Conservation (phyloP, 1,284 basidiomycete species). For the Sanghuangporus sanghuang region DNA sequence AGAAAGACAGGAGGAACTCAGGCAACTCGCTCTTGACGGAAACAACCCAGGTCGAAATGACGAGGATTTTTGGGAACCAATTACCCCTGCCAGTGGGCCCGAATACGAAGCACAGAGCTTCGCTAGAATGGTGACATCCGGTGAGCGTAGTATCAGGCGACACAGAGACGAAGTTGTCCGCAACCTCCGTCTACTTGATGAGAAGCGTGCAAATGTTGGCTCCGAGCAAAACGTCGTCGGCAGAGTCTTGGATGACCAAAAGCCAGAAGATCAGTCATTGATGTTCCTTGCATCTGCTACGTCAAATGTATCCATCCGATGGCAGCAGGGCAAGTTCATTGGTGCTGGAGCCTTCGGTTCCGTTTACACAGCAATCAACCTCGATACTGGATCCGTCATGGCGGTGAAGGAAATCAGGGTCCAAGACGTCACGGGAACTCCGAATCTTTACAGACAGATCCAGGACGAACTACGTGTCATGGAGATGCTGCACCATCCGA, state of each 20-base stretch:
- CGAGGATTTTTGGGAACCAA: conserved; percentile 36
- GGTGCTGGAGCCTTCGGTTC: conserved; percentile 96
- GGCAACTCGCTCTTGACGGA: conserved; percentile 51
- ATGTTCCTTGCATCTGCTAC: conserved; percentile 90
- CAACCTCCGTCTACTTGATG: conserved; percentile 62
- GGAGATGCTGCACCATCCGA: conserved; percentile 98
- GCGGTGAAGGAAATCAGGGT: conserved; percentile 99
- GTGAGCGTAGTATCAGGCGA: conserved; percentile 59
- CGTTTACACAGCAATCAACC: conserved; percentile 97
- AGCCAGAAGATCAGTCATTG: conserved; percentile 85
- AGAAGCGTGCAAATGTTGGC: conserved; percentile 52
- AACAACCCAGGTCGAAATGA: conserved; percentile 43
- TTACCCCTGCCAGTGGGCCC: conserved; percentile 31
- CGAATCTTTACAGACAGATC: conserved; percentile 88
- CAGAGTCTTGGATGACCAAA: conserved; percentile 88
- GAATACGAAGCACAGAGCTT: conserved; percentile 33
- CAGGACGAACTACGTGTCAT: conserved; percentile 97
- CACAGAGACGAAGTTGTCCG: conserved; percentile 68
- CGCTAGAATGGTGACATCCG: conserved; percentile 32
- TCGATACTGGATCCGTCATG: conserved; percentile 96
- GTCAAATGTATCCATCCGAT: conserved; percentile 93
- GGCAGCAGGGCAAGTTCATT: conserved; percentile 98
- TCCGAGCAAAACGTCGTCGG: conserved; percentile 75
- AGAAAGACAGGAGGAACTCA: conserved; percentile 74
- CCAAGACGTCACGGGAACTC: conserved; percentile 83